A percentile compares a stretch with the other conserved stretches of the same genome.
Conservation (phyloP, 208 protist genomes). For the Acanthamoeba royreba region DNA sequence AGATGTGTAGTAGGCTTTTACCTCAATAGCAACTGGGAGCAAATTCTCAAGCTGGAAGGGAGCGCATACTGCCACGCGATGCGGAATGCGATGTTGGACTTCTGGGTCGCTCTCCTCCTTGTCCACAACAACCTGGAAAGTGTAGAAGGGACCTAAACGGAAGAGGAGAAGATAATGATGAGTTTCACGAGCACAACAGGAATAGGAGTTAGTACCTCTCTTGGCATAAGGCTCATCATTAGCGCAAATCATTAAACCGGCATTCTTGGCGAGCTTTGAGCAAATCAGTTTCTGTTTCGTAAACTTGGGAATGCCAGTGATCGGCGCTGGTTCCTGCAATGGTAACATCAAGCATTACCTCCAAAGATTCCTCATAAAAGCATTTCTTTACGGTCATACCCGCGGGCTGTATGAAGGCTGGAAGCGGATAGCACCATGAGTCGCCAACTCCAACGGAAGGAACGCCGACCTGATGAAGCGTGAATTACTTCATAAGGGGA, state of each 20-base stretch:
- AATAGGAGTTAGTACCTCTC: not conserved
- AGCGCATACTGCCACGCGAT: not conserved
- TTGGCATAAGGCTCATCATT: not conserved
- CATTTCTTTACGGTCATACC: not conserved
- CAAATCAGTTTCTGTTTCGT: slow-evolving; percentile 34
- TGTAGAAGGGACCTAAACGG: not conserved
- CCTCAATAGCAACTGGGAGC: not conserved
- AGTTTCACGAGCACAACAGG: no score
- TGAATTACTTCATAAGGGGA: not conserved
- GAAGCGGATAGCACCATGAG: not conserved
- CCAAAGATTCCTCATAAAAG: not conserved
- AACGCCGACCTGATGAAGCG: not conserved
- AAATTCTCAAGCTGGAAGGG: slow-evolving; percentile 46
- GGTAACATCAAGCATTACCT: not conserved
- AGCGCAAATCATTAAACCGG: slow-evolving; percentile 28
- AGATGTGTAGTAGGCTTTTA: not conserved
- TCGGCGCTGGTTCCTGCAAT: not conserved
- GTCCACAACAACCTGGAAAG: slow-evolving; percentile 19
- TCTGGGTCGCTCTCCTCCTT: not conserved
- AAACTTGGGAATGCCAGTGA: not conserved
- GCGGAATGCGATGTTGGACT: not conserved
- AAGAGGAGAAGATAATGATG: not conserved
- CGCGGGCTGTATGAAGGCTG: not conserved
- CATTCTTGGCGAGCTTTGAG: slow-evolving; percentile 1
- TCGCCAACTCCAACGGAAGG: not conserved